Conservation (phyloP, 208 protist genomes). For the Blechomonas ayalai region DNA sequence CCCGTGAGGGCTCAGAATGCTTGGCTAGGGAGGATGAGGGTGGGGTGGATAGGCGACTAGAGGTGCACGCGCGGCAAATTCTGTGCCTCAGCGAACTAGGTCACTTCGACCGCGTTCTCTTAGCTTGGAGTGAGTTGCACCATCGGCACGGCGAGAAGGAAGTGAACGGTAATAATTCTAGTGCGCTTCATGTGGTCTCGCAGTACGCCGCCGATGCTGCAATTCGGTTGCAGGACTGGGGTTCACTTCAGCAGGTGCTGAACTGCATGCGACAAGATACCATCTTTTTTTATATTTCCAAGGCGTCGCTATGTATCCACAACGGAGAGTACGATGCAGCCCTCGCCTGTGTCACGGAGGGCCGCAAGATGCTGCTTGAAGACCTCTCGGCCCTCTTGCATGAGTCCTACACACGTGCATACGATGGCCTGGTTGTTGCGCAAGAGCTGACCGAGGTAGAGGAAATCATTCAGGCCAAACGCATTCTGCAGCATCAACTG, state of each 20-base stretch:
- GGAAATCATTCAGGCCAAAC: conserved; percentile 93
- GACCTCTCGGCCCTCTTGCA: conserved; percentile 71
- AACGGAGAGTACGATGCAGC: conserved; percentile 52
- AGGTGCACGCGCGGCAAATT: conserved; percentile 52
- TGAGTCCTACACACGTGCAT: conserved; percentile 87
- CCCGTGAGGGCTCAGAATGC: conserved; percentile 32
- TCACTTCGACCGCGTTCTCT: conserved; percentile 61
- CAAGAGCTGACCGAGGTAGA: conserved; percentile 98
- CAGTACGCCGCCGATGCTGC: conserved; percentile 82
- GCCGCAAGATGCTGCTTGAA: conserved; percentile 57
- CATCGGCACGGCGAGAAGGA: conserved; percentile 5
- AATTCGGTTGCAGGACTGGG: conserved; percentile 73
- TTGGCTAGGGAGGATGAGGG: conserved; percentile 30
- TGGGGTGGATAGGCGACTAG: conserved; percentile 22
- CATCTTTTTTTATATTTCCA: conserved; percentile 56
- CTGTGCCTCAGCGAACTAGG: conserved; percentile 74
- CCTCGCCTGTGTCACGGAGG: conserved; percentile 30
- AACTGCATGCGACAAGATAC: conserved; percentile 49
- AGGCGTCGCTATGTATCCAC: conserved; percentile 48
- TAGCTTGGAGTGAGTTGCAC: conserved; percentile 51
- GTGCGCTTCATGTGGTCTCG: conserved; percentile 60
- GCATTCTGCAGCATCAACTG: conserved; percentile 37
- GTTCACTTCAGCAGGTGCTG: conserved; percentile 42
- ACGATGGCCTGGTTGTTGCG: conserved; percentile 91
- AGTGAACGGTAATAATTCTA: conserved; percentile 29